These are phyloP conservation scores for Xylaria curta DNA, from an alignment of 495 filamentous ascomycete species.

Conservation along the genomic window DNA sequence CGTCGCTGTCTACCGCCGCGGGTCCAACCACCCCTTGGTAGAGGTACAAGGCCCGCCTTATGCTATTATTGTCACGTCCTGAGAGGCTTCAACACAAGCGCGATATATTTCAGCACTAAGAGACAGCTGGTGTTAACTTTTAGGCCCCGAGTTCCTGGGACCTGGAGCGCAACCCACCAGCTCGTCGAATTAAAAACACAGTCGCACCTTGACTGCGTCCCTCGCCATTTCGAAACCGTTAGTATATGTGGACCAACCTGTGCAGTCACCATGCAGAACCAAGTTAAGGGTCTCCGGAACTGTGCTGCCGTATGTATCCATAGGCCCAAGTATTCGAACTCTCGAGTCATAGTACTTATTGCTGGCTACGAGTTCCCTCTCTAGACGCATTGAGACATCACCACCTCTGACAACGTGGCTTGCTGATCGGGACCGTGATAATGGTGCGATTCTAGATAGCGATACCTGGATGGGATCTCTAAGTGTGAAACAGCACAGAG, in stretches of 20 bases:
- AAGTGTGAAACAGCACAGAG: slow-evolving; percentile 27
- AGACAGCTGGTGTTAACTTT: slow-evolving; percentile 16
- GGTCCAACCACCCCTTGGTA: slow-evolving; percentile 25
- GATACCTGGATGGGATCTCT: slow-evolving; percentile 8
- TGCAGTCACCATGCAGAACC: slow-evolving; percentile 18
- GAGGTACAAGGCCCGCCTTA: slow-evolving; percentile 19
- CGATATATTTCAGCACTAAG: slow-evolving; percentile 8
- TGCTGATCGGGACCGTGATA: slow-evolving; percentile 35
- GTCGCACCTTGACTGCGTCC: slow-evolving; percentile 15
- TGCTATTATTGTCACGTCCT: slow-evolving; percentile 21
- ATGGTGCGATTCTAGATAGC: slow-evolving; percentile 8
- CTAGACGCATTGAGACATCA: slow-evolving; percentile 36
- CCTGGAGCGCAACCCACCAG: slow-evolving; percentile 4
- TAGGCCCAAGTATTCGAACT: slow-evolving; percentile 22
- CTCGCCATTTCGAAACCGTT: slow-evolving; percentile 9
- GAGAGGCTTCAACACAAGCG: slow-evolving; percentile 19
- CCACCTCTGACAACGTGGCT: slow-evolving; percentile 43
- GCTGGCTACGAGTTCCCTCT: slow-evolving; percentile 39
- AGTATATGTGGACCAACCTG: slow-evolving; percentile 18
- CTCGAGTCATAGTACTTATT: slow-evolving; percentile 25
- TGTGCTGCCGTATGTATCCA: slow-evolving; percentile 8
- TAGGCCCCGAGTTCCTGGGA: slow-evolving; percentile 14
- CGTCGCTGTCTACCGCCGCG: slow-evolving; percentile 24
- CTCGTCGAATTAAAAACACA: slow-evolving; percentile 20
- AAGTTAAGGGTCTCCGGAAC: slow-evolving; percentile 17